Conservation (phyloP, 1,284 basidiomycete species). For the Moesziomyces antarcticus region DNA sequence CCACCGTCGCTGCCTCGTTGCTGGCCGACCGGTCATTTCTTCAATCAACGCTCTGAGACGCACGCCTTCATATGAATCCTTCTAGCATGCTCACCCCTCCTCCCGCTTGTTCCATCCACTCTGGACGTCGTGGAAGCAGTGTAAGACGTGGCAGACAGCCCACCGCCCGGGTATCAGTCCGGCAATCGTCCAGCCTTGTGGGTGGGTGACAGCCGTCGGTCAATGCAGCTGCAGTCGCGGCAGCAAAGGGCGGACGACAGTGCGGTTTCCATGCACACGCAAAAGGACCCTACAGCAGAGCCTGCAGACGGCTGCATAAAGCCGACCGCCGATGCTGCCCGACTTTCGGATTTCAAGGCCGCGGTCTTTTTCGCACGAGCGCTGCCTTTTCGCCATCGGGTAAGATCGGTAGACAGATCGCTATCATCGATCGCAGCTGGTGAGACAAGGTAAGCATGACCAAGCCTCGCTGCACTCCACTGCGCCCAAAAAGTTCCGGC, state of each 20-base stretch:
- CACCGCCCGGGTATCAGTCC: constrained; percentile 25
- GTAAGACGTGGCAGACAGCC: neutral
- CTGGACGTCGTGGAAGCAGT: too few species aligned
- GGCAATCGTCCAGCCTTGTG: neutral
- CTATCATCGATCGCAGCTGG: too few species aligned
- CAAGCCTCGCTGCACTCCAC: constrained; percentile 10
- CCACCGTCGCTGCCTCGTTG: neutral
- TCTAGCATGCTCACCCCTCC: too few species aligned
- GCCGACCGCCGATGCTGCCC: constrained; percentile 4
- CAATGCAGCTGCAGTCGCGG: too few species aligned
- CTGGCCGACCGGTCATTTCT: neutral
- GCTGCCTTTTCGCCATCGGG: too few species aligned
- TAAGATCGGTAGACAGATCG: neutral
- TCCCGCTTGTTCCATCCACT: too few species aligned
- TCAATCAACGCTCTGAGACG: too few species aligned
- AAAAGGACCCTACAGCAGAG: constrained; percentile 24
- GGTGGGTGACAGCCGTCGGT: neutral
- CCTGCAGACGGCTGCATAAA: constrained; percentile 37
- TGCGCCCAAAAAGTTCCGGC: constrained; percentile 4
- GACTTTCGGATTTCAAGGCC: constrained; percentile 26
- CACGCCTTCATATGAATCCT: too few species aligned
- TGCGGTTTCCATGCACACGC: constrained; percentile 6
- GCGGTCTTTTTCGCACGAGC: neutral
- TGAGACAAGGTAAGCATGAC: constrained; percentile 32
- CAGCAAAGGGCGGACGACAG: too few species aligned